phyloP scores from a whole-genome alignment of 306 rosid species.

The Luffa acutangula region DNA sequence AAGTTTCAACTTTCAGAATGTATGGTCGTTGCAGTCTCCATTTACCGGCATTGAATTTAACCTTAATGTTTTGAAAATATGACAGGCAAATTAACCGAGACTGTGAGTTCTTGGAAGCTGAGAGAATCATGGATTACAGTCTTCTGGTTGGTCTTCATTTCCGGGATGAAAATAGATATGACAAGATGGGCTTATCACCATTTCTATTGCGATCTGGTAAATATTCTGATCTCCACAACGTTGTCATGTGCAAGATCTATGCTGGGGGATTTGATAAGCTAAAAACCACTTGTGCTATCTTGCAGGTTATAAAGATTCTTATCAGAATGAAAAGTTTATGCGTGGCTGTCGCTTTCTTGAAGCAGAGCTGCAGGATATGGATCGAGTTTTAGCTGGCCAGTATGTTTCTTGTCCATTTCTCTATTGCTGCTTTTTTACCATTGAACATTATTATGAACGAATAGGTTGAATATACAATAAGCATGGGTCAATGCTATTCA shows the following conservation, averaged over 20 bases:
- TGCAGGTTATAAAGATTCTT: slow-evolving; percentile 69
- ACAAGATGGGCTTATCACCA: slow-evolving; percentile 81
- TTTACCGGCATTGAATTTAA: background rate
- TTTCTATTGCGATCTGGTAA: slow-evolving; percentile 78
- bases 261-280: background rate
- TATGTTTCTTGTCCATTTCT: slow-evolving; percentile 22
- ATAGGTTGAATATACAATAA: background rate
- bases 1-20: slow-evolving; percentile 14
- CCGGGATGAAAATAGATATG: slow-evolving; percentile 61
- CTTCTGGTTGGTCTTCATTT: slow-evolving; percentile 90
- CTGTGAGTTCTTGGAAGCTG: slow-evolving; percentile 87
- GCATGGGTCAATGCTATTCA: background rate
- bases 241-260: background rate
- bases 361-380: slow-evolving; percentile 93
- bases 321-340: slow-evolving; percentile 81
- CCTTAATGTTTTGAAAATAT: slow-evolving; percentile 2
- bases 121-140: slow-evolving; percentile 96
- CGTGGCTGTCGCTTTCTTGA: slow-evolving; percentile 93
- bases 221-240: background rate
- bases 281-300: slow-evolving; percentile 8
- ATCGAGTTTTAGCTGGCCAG: slow-evolving; percentile 83
- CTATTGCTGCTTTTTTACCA: background rate
- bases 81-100: slow-evolving; percentile 82
- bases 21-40: background rate
- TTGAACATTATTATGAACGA: background rate